Percentiles rank a stretch among this genome's conserved stretches.
Conservation (phyloP, 1,139 yeast species). For the Hemisphaericaspora xylofermentans region DNA sequence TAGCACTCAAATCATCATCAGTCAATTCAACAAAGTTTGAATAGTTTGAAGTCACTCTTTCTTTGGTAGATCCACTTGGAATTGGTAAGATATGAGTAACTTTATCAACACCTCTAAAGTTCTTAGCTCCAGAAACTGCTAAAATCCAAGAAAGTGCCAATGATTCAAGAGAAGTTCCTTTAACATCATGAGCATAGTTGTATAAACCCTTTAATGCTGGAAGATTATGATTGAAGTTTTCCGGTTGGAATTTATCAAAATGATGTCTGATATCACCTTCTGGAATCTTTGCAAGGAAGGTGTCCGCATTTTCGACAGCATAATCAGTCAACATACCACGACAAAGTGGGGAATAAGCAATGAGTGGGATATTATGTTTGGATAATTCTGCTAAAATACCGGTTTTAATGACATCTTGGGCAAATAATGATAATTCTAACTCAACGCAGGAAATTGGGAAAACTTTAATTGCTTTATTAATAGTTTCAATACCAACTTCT, state of each 20-base stretch:
- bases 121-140: conserved; percentile 28
- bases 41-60: conserved; percentile 60
- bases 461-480: conserved; percentile 50
- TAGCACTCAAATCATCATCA: conserved; percentile 51
- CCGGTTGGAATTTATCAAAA: conserved; percentile 60
- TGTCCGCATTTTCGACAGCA: conserved; percentile 38
- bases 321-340: conserved; percentile 72
- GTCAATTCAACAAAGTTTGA: conserved; percentile 43
- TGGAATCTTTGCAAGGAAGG: conserved; percentile 38
- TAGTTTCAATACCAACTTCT: conserved; percentile 63
- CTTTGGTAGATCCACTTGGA: conserved; percentile 67
- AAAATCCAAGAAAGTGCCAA: conserved; percentile 74
- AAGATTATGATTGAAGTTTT: conserved; percentile 53
- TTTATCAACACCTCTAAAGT: conserved; percentile 32
- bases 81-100: conserved; percentile 69
- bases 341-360: conserved; percentile 84
- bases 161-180: conserved; percentile 56
- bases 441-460: conserved; percentile 67
- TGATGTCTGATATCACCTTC: conserved; percentile 54
- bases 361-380: conserved; percentile 52
- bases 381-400: conserved; percentile 61
- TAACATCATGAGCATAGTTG: conserved; percentile 48
- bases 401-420: conserved; percentile 56
- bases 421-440: conserved; percentile 68
- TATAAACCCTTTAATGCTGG: conserved; percentile 39